These are phyloP conservation scores for Phlyctochytrium planicorne DNA, from an alignment of 192 early-diverging fungal genomes.

Conservation along the genomic window DNA sequence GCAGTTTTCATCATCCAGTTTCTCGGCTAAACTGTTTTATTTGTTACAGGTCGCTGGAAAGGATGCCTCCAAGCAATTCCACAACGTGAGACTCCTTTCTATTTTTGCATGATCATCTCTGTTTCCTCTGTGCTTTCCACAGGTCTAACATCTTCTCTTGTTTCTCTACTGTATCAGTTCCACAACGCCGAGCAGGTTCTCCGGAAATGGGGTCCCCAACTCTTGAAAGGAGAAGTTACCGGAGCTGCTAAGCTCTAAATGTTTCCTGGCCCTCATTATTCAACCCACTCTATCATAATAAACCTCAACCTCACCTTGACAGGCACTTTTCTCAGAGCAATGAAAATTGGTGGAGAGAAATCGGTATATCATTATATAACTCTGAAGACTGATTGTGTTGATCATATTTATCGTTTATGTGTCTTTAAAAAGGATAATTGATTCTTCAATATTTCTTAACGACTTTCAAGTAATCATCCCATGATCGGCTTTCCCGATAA, in stretches of 20 bases:
- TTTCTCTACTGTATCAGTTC: not conserved
- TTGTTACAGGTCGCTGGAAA: slow-evolving; percentile 53
- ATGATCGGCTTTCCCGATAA: no score
- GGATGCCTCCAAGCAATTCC: slow-evolving; percentile 76
- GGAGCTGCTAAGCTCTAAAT: slow-evolving; percentile 19
- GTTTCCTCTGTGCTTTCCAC: not conserved
- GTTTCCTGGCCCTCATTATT: no score
- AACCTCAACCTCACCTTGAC: no score
- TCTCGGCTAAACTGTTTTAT: not conserved
- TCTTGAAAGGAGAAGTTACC: slow-evolving; percentile 25
- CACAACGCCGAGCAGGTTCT: slow-evolving; percentile 26
- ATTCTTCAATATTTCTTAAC: no score
- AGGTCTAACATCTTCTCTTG: not conserved
- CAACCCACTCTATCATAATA: no score
- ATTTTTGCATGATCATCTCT: not conserved
- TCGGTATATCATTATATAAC: no score
- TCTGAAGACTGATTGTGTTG: no score
- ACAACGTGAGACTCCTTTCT: slow-evolving; percentile 24
- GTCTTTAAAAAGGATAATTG: no score
- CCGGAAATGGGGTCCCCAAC: slow-evolving; percentile 25
- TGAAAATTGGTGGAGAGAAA: no score
- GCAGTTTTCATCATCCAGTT: not conserved
- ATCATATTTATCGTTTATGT: no score
- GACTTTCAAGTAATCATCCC: no score
- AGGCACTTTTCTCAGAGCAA: no score